These are phyloP conservation scores for Chlorella sp. DNA, from an alignment of 139 green algal species.

Conservation along the genomic window DNA sequence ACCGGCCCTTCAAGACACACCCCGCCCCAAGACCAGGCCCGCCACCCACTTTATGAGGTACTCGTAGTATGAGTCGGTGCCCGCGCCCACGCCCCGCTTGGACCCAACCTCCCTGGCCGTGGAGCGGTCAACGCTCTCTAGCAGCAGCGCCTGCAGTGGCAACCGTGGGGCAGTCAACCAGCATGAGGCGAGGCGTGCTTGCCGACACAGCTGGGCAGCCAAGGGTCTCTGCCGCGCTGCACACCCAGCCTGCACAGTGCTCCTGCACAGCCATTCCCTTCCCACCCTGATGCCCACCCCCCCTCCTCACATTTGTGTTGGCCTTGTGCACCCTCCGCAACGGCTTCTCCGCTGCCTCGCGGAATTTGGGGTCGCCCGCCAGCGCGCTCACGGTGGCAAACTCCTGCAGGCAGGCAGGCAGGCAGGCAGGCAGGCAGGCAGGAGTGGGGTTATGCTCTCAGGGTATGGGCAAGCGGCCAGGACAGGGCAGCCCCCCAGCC, in stretches of 20 bases:
- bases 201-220: too few relatives aligned
- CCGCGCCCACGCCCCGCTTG: conserved; percentile 38
- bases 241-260: background rate
- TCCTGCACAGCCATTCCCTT: background rate
- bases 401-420: conserved; percentile 61
- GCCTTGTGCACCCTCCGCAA: conserved; percentile 30
- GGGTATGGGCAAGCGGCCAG: too few relatives aligned
- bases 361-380: conserved; percentile 63
- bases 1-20: too few relatives aligned
- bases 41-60: conserved; percentile 32
- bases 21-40: too few relatives aligned
- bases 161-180: too few relatives aligned
- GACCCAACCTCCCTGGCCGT: background rate
- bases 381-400: conserved; percentile 72
- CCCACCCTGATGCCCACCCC: too few relatives aligned
- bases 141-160: conserved; percentile 6
- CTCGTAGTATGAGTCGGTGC: conserved; percentile 56
- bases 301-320: conserved; percentile 11
- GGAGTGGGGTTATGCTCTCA: too few relatives aligned
- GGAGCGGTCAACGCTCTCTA: background rate
- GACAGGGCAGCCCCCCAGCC: too few relatives aligned
- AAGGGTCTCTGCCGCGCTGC: background rate
- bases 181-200: too few relatives aligned
- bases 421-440: too few relatives aligned
- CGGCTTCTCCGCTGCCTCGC: conserved; percentile 33